These are phyloP conservation scores for Pseudognaphalium luteoalbum DNA, from an alignment of 129 eudicot species.

Conservation along the genomic window DNA sequence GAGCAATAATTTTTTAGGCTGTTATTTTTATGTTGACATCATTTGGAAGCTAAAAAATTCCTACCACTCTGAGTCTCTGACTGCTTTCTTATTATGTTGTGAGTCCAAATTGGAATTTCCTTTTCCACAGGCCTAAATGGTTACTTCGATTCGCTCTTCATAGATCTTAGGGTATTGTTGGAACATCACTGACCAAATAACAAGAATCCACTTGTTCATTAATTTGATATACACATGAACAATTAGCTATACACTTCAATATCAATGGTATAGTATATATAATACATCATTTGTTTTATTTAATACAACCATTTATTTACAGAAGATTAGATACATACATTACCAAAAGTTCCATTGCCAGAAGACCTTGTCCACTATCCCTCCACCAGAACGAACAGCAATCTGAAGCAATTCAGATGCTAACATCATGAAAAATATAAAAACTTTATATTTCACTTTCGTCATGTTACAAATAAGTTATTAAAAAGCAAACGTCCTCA, in stretches of 20 bases:
- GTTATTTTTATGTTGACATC: no score
- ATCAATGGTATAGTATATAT: conserved; percentile 13
- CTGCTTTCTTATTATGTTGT: no score
- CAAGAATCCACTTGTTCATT: background rate
- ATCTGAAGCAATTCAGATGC: conserved; percentile 87
- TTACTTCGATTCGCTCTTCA: no score
- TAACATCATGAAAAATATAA: conserved; percentile 7
- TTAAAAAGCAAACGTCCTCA: conserved; percentile 57
- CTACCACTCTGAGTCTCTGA: no score
- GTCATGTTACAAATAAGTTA: background rate
- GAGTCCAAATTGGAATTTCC: no score
- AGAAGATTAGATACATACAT: conserved; percentile 36
- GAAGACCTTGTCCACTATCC: conserved; percentile 87
- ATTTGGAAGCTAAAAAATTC: no score
- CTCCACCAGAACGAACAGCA: conserved; percentile 94
- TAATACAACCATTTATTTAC: conserved; percentile 43
- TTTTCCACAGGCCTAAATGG: no score
- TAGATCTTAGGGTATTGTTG: background rate
- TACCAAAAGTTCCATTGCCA: conserved; percentile 97
- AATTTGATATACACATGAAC: conserved; percentile 28
- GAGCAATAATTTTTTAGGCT: no score
- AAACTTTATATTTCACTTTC: no score
- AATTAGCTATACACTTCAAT: conserved; percentile 34
- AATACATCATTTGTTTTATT: conserved; percentile 22
- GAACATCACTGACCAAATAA: background rate